phyloP scores from a whole-genome alignment of 1,284 basidiomycete genomes.

The Meripilus lineatus region DNA sequence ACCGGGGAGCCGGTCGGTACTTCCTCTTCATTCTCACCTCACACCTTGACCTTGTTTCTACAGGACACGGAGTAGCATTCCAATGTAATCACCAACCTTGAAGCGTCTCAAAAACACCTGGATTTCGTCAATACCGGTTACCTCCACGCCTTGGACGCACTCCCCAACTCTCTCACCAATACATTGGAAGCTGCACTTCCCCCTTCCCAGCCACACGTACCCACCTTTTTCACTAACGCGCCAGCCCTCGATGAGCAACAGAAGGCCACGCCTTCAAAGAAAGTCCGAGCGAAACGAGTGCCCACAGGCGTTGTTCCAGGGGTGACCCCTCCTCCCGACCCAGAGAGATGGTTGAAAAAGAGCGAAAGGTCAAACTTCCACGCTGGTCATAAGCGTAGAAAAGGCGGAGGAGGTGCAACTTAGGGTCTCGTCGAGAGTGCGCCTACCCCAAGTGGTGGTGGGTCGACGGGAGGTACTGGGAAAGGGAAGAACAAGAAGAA shows the following conservation, averaged over 20 bases:
- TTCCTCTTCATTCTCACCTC: too few species aligned
- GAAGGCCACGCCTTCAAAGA: conserved; percentile 30
- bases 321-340: conserved; percentile 72
- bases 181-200: conserved; percentile 60
- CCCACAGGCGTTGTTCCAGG: conserved; percentile 69
- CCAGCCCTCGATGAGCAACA: neutral
- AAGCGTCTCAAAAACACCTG: conserved; percentile 72
- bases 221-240: conserved; percentile 19
- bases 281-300: conserved; percentile 59
- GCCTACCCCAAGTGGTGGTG: conserved; percentile 19
- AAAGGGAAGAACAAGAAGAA: conserved; percentile 47
- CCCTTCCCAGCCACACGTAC: conserved; percentile 35
- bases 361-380: conserved; percentile 59
- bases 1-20: conserved; percentile 61
- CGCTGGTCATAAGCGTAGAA: conserved; percentile 43
- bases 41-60: too few species aligned
- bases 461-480: conserved; percentile 28
- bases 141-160: conserved; percentile 53
- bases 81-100: conserved; percentile 80
- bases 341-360: conserved; percentile 81
- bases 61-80: conserved; percentile 83
- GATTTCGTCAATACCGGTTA: conserved; percentile 76
- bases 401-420: conserved; percentile 57
- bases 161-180: conserved; percentile 46
- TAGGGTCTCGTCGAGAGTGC: conserved; percentile 48